Conservation (phyloP, 169 alveolate species). For the Eimeria necatrix region DNA sequence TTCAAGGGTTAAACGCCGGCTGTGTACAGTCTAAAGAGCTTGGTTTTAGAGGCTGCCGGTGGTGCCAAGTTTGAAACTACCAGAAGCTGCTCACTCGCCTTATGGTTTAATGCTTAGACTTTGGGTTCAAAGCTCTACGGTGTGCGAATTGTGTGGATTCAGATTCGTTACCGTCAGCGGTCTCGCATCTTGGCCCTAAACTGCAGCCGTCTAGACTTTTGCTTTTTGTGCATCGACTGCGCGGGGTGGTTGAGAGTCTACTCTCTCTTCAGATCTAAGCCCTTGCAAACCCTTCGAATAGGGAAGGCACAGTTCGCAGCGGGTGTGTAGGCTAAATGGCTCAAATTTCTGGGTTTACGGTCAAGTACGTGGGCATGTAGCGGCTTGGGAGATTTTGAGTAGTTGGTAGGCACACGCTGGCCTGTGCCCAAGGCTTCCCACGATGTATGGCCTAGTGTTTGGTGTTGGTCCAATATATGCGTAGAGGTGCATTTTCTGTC, state of each 20-base stretch:
- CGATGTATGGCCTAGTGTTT: no score
- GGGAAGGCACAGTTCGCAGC: slow-evolving; percentile 37
- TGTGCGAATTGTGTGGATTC: background rate
- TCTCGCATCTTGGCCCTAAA: slow-evolving; percentile 32
- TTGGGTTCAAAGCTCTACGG: background rate
- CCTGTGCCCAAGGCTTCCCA: no score
- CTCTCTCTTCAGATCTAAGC: slow-evolving; percentile 44
- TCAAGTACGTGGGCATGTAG: background rate
- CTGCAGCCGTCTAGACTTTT: slow-evolving; percentile 29
- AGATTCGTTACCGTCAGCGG: background rate
- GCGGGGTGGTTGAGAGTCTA: slow-evolving; percentile 31
- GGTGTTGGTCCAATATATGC: no score
- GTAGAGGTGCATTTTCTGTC: no score
- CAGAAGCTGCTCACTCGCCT: background rate
- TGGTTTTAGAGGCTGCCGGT: no score
- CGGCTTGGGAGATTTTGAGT: no score
- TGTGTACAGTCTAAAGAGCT: no score
- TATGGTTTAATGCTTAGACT: background rate
- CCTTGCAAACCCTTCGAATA: background rate
- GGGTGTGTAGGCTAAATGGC: slow-evolving; percentile 8
- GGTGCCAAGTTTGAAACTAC: background rate
- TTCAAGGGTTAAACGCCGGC: no score
- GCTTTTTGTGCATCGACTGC: slow-evolving; percentile 36
- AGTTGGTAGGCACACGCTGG: no score
- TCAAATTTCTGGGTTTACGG: background rate